A percentile compares a stretch with the other conserved stretches of the same genome.
These are phyloP conservation scores for Phaeosphaeriaceae sp. DNA, from an alignment of 2,329 filamentous ascomycete genomes.

Conservation along the genomic window DNA sequence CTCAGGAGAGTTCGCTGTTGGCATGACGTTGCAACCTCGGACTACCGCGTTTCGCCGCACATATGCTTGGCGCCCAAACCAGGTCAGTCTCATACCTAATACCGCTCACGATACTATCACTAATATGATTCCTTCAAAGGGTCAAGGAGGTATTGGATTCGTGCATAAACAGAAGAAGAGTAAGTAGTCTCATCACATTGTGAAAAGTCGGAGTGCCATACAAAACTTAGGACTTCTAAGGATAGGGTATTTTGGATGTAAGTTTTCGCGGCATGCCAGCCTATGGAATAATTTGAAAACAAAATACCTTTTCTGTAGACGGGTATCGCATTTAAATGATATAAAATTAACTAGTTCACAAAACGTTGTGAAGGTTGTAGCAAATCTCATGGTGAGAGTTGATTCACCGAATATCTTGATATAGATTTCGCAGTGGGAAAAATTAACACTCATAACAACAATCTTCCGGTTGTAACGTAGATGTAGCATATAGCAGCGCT, in stretches of 20 bases:
- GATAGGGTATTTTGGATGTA: constrained; percentile 95
- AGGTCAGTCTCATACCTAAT: not conserved
- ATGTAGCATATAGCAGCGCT: constrained; percentile 84
- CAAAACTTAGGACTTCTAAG: constrained; percentile 32
- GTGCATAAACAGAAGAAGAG: constrained; percentile 32
- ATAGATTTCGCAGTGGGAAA: constrained; percentile 96
- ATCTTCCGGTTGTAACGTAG: constrained; percentile 95
- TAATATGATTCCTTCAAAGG: constrained; percentile 7
- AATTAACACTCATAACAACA: constrained; percentile 85
- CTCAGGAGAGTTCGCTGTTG: not conserved
- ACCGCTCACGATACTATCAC: not conserved
- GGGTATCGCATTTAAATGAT: constrained; percentile 92
- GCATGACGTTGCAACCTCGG: constrained; percentile 15
- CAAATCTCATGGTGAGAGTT: too few relatives aligned
- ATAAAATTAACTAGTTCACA: constrained; percentile 96
- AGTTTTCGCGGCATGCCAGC: constrained; percentile 91
- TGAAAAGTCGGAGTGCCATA: constrained; percentile 20
- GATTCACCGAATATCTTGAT: constrained; percentile 89
- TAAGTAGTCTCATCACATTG: constrained; percentile 16
- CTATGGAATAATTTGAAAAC: constrained; percentile 42
- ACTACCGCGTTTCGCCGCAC: constrained; percentile 10
- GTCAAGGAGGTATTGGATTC: constrained; percentile 45
- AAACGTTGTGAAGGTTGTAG: constrained; percentile 89
- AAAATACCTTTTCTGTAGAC: constrained; percentile 56
- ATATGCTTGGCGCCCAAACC: constrained; percentile 12